Base-by-base conservation (phyloP, 371 early-diverging fungal genomes). In the Rhizomucor pusillus region DNA sequence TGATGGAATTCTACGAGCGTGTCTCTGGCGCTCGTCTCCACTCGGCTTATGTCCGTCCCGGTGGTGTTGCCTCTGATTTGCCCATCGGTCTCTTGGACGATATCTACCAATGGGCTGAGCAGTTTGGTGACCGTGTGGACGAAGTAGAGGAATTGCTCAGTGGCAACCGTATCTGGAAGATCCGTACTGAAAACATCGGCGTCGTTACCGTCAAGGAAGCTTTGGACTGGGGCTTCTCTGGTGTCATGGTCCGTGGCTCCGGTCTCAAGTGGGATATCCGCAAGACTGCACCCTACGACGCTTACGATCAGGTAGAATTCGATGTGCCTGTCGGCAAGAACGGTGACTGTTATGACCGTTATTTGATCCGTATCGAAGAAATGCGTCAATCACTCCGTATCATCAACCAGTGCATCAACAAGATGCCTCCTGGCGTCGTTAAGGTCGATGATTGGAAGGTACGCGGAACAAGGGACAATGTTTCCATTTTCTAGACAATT, bases 1-100 rank as follows among this genome's bases (percentile, higher is more conserved):
- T 94, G 65, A 95, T 98, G 91, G 98, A 98, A 79, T 97, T 94
- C 69, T 98, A 98, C 74, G 98, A 98, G 67, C 93, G 98, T 71
- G 96, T 95, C 44, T 94, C 92, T 11, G 98, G 98, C 37, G 97
- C 98, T 25, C 94, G 98, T 73, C 92, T 98, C 86, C 98, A 98
- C 79, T 88, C 96, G 35, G 95, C 95, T 49, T 98, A 97, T 63
- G 92, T 98, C 51, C 90, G 98, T 45, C 97, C 97, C 16, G 98
- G 97, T 43, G 98, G 98, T 67, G 98, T 98, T 16, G 82, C 95
- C 1, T 78, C 88, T 35, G 98, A 98, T 66, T 61, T 98, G 52
- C 98, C 98, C 35, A 80, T 89, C 47, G 97, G 97, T 19, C 73
- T 98, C 23, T 68, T 98, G 80, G 91, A 95, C 60, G 98, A 98